Evolutionary conservation across 1,284 basidiomycete genomes (phyloP), one percentile per base, ranked within the genome.

Genomic region (Naganishia sp.): DNA sequence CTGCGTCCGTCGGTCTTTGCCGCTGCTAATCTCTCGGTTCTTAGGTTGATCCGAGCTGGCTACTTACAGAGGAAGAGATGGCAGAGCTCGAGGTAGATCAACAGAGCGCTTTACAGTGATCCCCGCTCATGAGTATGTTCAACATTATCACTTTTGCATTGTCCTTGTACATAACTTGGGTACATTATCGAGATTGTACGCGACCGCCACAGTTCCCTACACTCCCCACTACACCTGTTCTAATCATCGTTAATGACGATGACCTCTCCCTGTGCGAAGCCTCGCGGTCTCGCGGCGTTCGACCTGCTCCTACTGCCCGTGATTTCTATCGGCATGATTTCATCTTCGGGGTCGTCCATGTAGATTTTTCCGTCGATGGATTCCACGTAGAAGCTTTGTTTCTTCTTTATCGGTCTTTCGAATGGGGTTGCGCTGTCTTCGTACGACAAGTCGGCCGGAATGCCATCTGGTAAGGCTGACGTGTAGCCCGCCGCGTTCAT

Each of bases 31-130:
- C 7, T n/a, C 9, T n/a, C 46, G 35, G 42, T 55, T 13, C 21
- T 13, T n/a, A 68, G 67, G 39, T 68, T 23, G 67, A 68, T 45
- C 67, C 67, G 15, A 51, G 35, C 41, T 68, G 67, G 67, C 23
- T 68, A 32, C 41, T 68, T 10, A 65, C 45, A 6, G 67, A 66
- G 41, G 63, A 65, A 45, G 67, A 68, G 23, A 60, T 68, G 57
- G 41, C 35, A 32, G 57, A 52, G 32, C 31, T 68, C 31, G 63
- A 65, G 23, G 23, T 32, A 17, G 58, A 61, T 41, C 13, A 31
- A 13, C 28, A 45, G 42, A 56, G 17, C 17, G 17, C 45, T 46
- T 9, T 15, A 15, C 18, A 39, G 45, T 46, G 45, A 41, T 54
- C 13, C 13, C 31, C 35, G 7, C 35, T 39, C 35, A 13, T 39